phyloP scores from a whole-genome alignment of 2,329 filamentous ascomycete species.

The Colletotrichum incanum region DNA sequence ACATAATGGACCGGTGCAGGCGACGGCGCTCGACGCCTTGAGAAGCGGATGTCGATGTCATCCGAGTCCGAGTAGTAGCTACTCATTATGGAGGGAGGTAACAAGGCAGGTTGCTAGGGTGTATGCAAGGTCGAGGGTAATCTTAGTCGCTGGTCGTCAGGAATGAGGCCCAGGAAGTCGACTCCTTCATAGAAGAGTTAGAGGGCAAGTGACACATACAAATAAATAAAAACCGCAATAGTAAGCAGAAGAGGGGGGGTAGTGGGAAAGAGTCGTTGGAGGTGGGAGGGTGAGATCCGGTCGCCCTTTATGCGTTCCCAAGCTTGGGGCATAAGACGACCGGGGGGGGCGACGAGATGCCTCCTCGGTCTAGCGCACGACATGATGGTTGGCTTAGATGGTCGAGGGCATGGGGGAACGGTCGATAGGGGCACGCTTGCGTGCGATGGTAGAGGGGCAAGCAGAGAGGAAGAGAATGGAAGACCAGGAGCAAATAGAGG shows the following conservation, averaged over 20 bases:
- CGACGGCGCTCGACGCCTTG: slow-evolving; percentile 57
- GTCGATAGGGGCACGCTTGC: background rate
- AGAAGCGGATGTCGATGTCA: slow-evolving; percentile 67
- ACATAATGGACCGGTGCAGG: slow-evolving; percentile 63
- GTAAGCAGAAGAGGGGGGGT: slow-evolving; percentile 4
- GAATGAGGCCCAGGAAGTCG: background rate
- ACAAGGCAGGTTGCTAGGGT: background rate
- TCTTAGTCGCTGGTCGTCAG: background rate
- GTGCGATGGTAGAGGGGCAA: background rate
- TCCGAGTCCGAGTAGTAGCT: slow-evolving; percentile 68
- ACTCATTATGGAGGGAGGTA: slow-evolving; percentile 47
- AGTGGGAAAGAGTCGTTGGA: background rate
- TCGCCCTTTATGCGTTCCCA: slow-evolving; percentile 35
- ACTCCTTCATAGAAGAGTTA: background rate
- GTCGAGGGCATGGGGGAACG: background rate
- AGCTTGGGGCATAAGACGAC: slow-evolving; percentile 24
- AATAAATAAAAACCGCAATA: background rate
- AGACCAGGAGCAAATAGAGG: background rate
- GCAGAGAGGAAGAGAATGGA: slow-evolving; percentile 1
- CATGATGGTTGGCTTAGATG: slow-evolving; percentile 29
- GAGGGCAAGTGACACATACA: background rate
- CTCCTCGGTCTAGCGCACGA: slow-evolving; percentile 5
- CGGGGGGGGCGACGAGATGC: slow-evolving; percentile 21
- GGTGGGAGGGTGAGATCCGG: slow-evolving; percentile 13
- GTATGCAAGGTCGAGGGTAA: background rate